Percentiles rank a stretch among this genome's conserved stretches.
phyloP scores from a whole-genome alignment of 2,329 filamentous ascomycete species.

The Fusarium sp. region DNA sequence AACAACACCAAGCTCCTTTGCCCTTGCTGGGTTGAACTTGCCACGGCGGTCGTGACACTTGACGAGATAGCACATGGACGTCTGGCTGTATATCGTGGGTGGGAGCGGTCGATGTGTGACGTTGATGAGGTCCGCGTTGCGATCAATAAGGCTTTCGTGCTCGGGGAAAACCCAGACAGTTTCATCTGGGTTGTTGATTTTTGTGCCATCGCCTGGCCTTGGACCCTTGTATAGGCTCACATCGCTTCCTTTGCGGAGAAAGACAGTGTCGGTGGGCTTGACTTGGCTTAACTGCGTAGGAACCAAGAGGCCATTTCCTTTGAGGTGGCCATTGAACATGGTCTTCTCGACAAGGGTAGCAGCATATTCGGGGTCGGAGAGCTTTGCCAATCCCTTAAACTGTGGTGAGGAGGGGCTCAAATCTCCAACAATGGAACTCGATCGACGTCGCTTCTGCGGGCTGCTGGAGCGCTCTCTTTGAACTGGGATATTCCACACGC shows the following conservation, averaged over 20 bases:
- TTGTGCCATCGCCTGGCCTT: slow-evolving; percentile 30
- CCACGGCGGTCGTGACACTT: slow-evolving; percentile 82
- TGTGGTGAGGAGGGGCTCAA: neutral
- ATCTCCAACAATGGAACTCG: slow-evolving; percentile 31
- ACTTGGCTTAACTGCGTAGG: slow-evolving; percentile 45
- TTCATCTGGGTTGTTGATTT: slow-evolving; percentile 35
- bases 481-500: slow-evolving; percentile 83
- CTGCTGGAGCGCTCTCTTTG: slow-evolving; percentile 48
- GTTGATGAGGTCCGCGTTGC: slow-evolving; percentile 16
- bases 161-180: slow-evolving; percentile 46
- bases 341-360: slow-evolving; percentile 47
- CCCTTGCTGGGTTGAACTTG: slow-evolving; percentile 78
- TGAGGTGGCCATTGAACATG: slow-evolving; percentile 52
- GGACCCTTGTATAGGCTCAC: slow-evolving; percentile 79
- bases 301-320: slow-evolving; percentile 38
- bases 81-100: slow-evolving; percentile 71
- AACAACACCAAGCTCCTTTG: slow-evolving; percentile 72
- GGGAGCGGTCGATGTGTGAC: slow-evolving; percentile 65
- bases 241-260: slow-evolving; percentile 72
- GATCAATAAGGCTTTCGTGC: slow-evolving; percentile 21
- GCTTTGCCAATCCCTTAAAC: slow-evolving; percentile 30
- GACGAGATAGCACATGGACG: slow-evolving; percentile 88
- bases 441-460: slow-evolving; percentile 50
- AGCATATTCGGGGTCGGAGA: slow-evolving; percentile 49
- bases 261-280: slow-evolving; percentile 54